Evolutionary conservation across 305 asterid species (phyloP).

Genomic region (Fraxinus sp.): DNA sequence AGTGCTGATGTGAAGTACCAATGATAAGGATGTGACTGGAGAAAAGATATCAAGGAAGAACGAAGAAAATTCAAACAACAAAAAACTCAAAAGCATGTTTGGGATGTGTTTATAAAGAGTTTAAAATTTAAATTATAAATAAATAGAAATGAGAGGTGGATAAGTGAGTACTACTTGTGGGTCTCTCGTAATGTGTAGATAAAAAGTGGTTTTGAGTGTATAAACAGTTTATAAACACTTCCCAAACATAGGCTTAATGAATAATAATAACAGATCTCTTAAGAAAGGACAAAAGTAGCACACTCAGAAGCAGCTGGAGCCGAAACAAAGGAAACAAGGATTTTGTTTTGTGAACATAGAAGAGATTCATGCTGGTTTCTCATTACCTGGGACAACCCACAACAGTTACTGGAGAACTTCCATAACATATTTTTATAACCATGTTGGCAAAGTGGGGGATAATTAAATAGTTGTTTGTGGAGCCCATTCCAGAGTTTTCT

Average conservation of each 20-base stretch:
- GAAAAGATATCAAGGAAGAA: conserved; percentile 38
- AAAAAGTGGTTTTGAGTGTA: not conserved
- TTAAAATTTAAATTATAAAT: not conserved
- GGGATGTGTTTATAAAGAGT: not conserved
- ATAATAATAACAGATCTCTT: not conserved
- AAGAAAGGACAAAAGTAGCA: conserved; percentile 1
- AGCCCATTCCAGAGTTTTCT: not conserved
- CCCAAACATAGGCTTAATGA: not conserved
- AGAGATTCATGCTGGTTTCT: not conserved
- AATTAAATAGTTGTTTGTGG: not conserved
- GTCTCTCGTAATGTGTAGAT: not conserved
- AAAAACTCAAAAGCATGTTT: not conserved
- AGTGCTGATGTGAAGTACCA: conserved; percentile 99
- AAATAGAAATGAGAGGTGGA: not conserved
- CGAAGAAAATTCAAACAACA: conserved; percentile 20
- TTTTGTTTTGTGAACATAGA: conserved; percentile 9
- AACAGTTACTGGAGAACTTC: not conserved
- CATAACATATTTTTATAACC: not conserved
- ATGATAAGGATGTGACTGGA: conserved; percentile 79
- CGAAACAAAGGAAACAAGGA: conserved; percentile 6
- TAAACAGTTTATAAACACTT: not conserved
- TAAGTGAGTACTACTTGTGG: not conserved
- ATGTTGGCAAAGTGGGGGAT: not conserved
- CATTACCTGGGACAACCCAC: not conserved
- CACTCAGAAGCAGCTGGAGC: conserved; percentile 6